These are phyloP conservation scores for Coniophora puteana DNA, from an alignment of 1,284 basidiomycete species.

Conservation along the genomic window DNA sequence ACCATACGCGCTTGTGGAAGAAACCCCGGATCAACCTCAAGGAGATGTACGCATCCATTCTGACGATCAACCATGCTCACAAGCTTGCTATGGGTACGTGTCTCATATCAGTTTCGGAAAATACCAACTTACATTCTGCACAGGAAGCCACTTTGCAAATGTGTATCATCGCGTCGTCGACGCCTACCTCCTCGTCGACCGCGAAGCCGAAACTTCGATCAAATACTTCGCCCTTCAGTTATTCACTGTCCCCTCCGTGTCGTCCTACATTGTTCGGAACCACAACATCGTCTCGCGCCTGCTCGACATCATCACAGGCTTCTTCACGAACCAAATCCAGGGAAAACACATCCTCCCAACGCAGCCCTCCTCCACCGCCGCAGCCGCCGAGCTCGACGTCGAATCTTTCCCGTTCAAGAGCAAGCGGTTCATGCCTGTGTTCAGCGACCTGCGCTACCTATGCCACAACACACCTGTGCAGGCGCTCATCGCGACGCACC, in stretches of 20 bases:
- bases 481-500: constrained; percentile 64
- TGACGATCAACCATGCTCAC: constrained; percentile 71
- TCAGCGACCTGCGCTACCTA: constrained; percentile 79
- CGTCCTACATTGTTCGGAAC: constrained; percentile 72
- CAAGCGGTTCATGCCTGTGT: constrained; percentile 90
- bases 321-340: constrained; percentile 84
- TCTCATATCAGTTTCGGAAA: background rate
- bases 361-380: constrained; percentile 27
- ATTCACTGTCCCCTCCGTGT: constrained; percentile 85
- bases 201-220: constrained; percentile 90
- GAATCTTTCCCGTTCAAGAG: constrained; percentile 87
- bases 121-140: constrained; percentile 9
- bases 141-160: constrained; percentile 80
- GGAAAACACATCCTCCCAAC: constrained; percentile 63
- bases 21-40: constrained; percentile 76
- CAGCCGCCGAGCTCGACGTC: constrained; percentile 55
- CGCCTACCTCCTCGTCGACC: constrained; percentile 85
- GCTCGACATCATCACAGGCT: constrained; percentile 78
- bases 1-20: constrained; percentile 84
- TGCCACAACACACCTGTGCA: constrained; percentile 79
- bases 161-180: constrained; percentile 89
- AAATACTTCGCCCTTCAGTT: constrained; percentile 90
- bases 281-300: constrained; percentile 75
- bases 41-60: constrained; percentile 77
- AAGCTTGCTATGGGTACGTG: constrained; percentile 73